Base-by-base conservation (phyloP, 179 eudicot genomes). In the Camellia oleifera region DNA sequence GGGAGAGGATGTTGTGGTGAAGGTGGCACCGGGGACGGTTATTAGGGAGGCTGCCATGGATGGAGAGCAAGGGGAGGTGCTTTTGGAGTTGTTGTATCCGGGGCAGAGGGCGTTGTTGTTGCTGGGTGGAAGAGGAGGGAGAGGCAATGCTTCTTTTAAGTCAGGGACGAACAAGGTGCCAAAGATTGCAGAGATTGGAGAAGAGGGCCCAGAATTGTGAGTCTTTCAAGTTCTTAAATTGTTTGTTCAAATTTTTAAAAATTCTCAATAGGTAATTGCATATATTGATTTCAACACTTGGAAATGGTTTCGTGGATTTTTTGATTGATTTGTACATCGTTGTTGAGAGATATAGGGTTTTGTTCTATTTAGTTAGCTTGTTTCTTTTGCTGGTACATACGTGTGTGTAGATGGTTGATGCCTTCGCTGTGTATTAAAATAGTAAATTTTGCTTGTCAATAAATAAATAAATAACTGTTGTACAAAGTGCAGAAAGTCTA, bases 11-110 rank as follows among this genome's bases (percentile, higher is more conserved):
- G 91, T 96, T 53, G 93, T 96, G 74, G 88, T 96, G 48, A 94
- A 92, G 92, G 97, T 96, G 69, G 92, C 98, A 1, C 98, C 97
- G 0, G 99, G 99, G 68, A 96, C 99, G 6, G 95, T 94, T 17
- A 83, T 96, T 74, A 88, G 92, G 79, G 98, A 90, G 88, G 87
- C 87, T 15, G 90, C 84, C 45, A 80, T 82, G 5, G 97, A 88
- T 78, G 93, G 92, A 74, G 78, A 78, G 56, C 79, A 79, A 52
- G 97, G 97, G 26, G 88, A 87, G 52, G 94, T 92, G 86, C 84
- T 96, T 79, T 76, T 96, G 46, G 99, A 96, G 91, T 76, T 96
- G 91, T 78, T 96, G 89, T 74, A 85, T 81, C 90, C 92, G 0
- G 97, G 98, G 13, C 93, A 96, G 84, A 90, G 82, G 87, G 99